Conservation (phyloP, 768 basidiomycete genomes). For the Lentinus tigrinus region DNA sequence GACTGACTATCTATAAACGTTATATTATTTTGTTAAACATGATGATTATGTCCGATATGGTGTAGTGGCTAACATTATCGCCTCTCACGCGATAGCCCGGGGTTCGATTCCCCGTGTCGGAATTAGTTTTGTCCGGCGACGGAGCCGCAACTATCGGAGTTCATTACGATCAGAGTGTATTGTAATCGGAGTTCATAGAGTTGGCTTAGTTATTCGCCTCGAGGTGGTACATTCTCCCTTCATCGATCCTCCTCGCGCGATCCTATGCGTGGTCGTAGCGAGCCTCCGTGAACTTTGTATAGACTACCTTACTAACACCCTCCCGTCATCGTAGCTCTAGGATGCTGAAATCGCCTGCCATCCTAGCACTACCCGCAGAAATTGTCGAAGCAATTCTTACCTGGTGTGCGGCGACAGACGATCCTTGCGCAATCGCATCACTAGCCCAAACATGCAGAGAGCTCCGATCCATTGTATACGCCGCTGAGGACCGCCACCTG, state of each 20-base stretch:
- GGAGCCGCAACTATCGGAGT: too few species aligned
- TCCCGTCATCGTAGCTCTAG: too few species aligned
- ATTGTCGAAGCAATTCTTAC: conserved; percentile 36
- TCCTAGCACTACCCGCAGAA: conserved; percentile 30
- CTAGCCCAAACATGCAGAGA: conserved; percentile 33
- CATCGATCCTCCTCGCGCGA: too few species aligned
- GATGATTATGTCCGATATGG: conserved; percentile 5
- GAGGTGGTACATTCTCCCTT: too few species aligned
- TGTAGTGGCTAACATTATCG: conserved; percentile 15
- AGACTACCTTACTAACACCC: too few species aligned
- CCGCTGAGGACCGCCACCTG: conserved; percentile 30
- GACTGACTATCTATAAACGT: too few species aligned
- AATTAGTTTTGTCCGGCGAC: not conserved
- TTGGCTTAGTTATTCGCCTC: too few species aligned
- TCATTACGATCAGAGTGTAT: too few species aligned
- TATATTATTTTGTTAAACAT: too few species aligned
- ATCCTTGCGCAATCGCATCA: conserved; percentile 26
- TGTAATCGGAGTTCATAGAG: too few species aligned
- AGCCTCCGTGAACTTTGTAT: too few species aligned
- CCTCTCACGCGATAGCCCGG: conserved; percentile 18
- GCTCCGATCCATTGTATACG: conserved; percentile 31
- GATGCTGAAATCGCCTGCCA: not conserved
- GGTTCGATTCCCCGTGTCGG: conserved; percentile 18
- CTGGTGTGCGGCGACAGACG: conserved; percentile 16
- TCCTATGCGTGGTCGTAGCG: too few species aligned